Percentiles rank a stretch among this genome's conserved stretches.
Conservation (phyloP, 345 rosid genomes). For the Brassica carinata region DNA sequence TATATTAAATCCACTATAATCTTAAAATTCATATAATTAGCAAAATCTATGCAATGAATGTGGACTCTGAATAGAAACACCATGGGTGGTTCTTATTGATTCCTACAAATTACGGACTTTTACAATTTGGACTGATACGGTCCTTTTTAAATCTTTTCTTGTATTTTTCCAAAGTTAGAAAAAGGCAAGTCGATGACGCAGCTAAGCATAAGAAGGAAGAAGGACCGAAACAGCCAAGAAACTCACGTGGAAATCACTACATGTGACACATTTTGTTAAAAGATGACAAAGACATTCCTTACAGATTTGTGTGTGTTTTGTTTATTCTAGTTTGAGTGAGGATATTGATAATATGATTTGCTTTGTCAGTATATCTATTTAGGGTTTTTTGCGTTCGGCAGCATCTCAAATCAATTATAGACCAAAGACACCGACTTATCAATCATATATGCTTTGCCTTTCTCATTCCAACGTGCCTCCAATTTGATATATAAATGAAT, state of each 20-base stretch:
- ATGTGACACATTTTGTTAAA: not conserved
- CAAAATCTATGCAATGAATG: not conserved
- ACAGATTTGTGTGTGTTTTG: not conserved
- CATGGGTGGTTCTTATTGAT: not conserved
- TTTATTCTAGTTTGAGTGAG: not conserved
- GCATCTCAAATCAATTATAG: slow-evolving; percentile 2
- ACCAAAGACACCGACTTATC: slow-evolving; percentile 8
- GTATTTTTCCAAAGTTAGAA: slow-evolving; percentile 21
- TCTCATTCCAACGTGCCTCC: not conserved
- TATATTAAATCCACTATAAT: not conserved
- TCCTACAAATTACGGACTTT: slow-evolving; percentile 1
- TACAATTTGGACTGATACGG: not conserved
- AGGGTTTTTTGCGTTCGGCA: not conserved
- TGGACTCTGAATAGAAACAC: not conserved
- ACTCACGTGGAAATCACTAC: slow-evolving; percentile 28
- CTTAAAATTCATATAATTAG: slow-evolving; percentile 4
- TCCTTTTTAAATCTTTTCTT: not conserved
- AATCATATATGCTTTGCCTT: not conserved
- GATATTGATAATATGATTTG: not conserved
- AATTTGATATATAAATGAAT: not conserved
- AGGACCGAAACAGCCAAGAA: slow-evolving; percentile 24
- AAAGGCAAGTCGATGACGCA: slow-evolving; percentile 29
- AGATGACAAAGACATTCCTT: slow-evolving; percentile 7
- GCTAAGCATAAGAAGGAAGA: not conserved
- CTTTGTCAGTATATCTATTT: slow-evolving; percentile 5